Evolutionary conservation across 257 asterid species (phyloP).

Genomic region (Solanum paucissectum): DNA sequence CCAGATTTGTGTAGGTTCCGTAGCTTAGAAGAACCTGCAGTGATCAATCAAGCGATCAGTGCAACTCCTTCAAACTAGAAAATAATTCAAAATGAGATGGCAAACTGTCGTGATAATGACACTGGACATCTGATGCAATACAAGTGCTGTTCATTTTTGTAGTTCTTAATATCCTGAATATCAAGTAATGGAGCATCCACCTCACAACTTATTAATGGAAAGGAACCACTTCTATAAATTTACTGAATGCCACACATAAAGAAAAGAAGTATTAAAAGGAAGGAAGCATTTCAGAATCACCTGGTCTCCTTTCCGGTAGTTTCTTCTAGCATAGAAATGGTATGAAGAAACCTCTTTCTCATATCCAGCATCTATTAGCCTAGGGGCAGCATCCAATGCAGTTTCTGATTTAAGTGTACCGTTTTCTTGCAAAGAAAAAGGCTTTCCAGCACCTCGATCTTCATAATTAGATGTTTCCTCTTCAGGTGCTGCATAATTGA

Average conservation of each 20-base stretch:
- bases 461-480: constrained; percentile 27
- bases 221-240: neutral
- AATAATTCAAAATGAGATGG: neutral
- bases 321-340: constrained; percentile 66
- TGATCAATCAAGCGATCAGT: neutral
- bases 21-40: constrained; percentile 84
- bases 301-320: constrained; percentile 77
- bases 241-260: neutral
- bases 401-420: neutral
- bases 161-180: neutral
- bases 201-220: neutral
- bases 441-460: neutral
- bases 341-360: constrained; percentile 48
- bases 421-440: constrained; percentile 12
- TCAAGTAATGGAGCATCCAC: neutral
- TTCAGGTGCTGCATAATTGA: constrained; percentile 78
- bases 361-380: constrained; percentile 70
- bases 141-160: neutral
- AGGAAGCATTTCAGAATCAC: constrained; percentile 23
- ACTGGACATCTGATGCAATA: neutral
- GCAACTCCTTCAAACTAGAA: neutral
- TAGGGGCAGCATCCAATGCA: constrained; percentile 11
- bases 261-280: neutral
- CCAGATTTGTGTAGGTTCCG: constrained; percentile 88
- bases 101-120: neutral